Evolutionary conservation across 495 filamentous ascomycete genomes (phyloP).

Genomic region (Penicilliopsis zonata): DNA sequence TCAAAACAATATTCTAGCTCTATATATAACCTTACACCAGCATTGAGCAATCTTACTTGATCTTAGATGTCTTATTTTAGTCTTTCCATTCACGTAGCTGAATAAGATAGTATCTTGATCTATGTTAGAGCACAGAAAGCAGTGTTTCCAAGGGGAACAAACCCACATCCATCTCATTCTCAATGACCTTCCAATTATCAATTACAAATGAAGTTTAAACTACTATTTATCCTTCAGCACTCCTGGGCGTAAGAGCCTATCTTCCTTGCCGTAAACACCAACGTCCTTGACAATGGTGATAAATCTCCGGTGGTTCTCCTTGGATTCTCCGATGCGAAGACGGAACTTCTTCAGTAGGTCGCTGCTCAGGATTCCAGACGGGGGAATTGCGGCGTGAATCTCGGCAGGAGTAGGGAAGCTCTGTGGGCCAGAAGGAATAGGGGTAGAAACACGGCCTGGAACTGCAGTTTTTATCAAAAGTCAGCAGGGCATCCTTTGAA

Average conservation of each 20-base stretch:
- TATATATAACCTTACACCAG: too few relatives aligned
- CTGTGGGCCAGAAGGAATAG: conserved; percentile 14
- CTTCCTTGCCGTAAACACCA: conserved; percentile 34
- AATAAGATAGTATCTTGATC: too few relatives aligned
- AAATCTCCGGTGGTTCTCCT: conserved; percentile 30
- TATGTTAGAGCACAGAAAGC: too few relatives aligned
- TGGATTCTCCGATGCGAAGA: conserved; percentile 39
- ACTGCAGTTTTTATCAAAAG: too few relatives aligned
- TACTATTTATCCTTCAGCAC: conserved; percentile 20
- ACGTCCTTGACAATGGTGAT: conserved; percentile 37
- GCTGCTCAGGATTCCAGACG: conserved; percentile 52
- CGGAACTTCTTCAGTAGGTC: conserved; percentile 52
- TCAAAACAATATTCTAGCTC: too few relatives aligned
- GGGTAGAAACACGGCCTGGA: conserved; percentile 22
- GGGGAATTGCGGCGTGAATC: conserved; percentile 54
- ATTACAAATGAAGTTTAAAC: too few relatives aligned
- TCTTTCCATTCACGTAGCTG: too few relatives aligned
- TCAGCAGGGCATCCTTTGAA: too few relatives aligned
- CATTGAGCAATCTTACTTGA: too few relatives aligned
- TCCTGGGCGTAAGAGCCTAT: conserved; percentile 28
- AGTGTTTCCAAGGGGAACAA: too few relatives aligned
- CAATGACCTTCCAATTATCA: neutral
- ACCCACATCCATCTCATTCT: too few relatives aligned
- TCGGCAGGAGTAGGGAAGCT: conserved; percentile 53
- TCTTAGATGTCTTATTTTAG: too few relatives aligned